A percentile compares a stretch with the other conserved stretches of the same genome.
These are phyloP conservation scores for Rhodotorula diobovata DNA, from an alignment of 768 basidiomycete species.

Conservation along the genomic window DNA sequence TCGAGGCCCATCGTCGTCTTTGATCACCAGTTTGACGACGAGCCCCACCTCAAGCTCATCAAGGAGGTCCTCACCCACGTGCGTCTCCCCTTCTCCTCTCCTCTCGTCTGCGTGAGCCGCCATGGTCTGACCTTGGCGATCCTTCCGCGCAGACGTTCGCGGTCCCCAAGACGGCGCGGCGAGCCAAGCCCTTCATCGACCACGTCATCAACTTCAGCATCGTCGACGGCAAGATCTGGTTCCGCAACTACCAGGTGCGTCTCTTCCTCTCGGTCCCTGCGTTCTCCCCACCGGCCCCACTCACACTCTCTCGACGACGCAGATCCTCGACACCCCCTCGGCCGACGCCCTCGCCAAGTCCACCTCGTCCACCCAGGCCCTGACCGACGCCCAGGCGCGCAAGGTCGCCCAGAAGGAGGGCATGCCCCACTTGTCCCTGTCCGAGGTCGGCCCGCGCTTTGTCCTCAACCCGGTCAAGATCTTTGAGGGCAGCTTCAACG, in stretches of 20 bases:
- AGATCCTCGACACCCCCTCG: constrained; percentile 68
- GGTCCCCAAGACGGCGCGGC: constrained; percentile 82
- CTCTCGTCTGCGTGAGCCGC: not conserved
- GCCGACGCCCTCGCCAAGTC: constrained; percentile 29
- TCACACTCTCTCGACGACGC: not conserved
- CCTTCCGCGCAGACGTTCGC: constrained; percentile 80
- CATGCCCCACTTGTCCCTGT: constrained; percentile 73
- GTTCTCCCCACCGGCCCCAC: not conserved
- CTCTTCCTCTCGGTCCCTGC: not conserved
- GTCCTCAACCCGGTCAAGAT: constrained; percentile 95
- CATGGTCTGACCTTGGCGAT: constrained; percentile 1
- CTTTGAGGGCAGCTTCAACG: constrained; percentile 94
- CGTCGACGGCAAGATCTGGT: constrained; percentile 95
- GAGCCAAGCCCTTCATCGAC: constrained; percentile 94
- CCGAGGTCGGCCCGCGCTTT: constrained; percentile 96
- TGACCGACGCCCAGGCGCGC: constrained; percentile 71
- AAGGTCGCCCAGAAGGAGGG: constrained; percentile 54
- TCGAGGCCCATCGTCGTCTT: constrained; percentile 88
- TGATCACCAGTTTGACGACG: constrained; percentile 81
- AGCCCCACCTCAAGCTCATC: constrained; percentile 74
- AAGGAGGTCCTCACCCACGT: constrained; percentile 95
- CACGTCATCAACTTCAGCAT: constrained; percentile 95
- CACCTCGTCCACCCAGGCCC: constrained; percentile 53
- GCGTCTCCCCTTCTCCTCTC: constrained; percentile 45
- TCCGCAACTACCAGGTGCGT: constrained; percentile 91